phyloP scores from a whole-genome alignment of 1,284 basidiomycete species.

The Apiotrichum mycotoxinovorans region DNA sequence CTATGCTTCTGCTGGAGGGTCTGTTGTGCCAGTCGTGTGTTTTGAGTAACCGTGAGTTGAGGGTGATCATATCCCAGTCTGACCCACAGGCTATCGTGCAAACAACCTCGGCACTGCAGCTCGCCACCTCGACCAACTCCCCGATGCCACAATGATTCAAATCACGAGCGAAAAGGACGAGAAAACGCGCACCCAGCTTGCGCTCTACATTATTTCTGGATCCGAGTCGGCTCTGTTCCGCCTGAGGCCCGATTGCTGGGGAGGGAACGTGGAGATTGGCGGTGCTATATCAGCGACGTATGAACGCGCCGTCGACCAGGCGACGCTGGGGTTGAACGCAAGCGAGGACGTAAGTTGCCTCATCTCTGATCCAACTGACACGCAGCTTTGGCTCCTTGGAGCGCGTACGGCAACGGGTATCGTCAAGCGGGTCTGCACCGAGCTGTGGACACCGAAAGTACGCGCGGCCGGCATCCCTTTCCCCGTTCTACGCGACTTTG shows the following conservation, averaged over 20 bases:
- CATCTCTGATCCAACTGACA: neutral
- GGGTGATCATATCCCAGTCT: neutral
- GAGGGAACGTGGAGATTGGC: neutral
- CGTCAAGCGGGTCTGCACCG: slow-evolving; percentile 69
- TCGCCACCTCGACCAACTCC: slow-evolving; percentile 20
- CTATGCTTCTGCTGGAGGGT: slow-evolving; percentile 37
- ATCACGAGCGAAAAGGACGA: slow-evolving; percentile 16
- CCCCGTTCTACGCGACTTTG: slow-evolving; percentile 60
- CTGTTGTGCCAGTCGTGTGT: slow-evolving; percentile 24
- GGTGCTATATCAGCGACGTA: neutral
- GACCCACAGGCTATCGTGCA: slow-evolving; percentile 25
- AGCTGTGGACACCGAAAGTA: slow-evolving; percentile 71
- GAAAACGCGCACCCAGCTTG: slow-evolving; percentile 19
- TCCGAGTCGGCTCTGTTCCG: slow-evolving; percentile 61
- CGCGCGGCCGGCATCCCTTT: slow-evolving; percentile 71
- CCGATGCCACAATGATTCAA: neutral
- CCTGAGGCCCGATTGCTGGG: slow-evolving; percentile 55
- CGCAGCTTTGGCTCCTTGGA: slow-evolving; percentile 53
- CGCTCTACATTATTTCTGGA: slow-evolving; percentile 58
- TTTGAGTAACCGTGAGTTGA: neutral
- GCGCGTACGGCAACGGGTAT: slow-evolving; percentile 74
- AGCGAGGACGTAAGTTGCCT: neutral
- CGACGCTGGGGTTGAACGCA: neutral
- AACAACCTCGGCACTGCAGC: slow-evolving; percentile 22
- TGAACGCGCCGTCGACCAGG: slow-evolving; percentile 3